Evolutionary conservation across 495 filamentous ascomycete species (phyloP).

Genomic region (Podospora comata): DNA sequence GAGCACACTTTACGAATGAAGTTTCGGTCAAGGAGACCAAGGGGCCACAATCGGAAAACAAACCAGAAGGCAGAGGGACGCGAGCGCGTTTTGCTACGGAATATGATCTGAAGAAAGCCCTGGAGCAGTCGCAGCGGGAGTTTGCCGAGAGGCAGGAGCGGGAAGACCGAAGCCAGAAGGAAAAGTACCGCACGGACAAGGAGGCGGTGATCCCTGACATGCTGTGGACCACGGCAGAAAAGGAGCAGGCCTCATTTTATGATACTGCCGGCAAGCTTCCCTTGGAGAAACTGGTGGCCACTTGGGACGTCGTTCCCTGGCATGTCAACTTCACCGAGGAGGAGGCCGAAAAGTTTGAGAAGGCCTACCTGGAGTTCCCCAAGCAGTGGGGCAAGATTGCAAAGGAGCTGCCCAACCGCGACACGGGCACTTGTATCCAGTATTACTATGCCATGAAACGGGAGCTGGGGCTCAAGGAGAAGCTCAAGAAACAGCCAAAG

Average conservation of each 20-base stretch:
- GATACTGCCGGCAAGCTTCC: constrained; percentile 72
- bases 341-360: constrained; percentile 74
- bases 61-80: constrained; percentile 54
- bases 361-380: constrained; percentile 72
- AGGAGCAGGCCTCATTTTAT: constrained; percentile 55
- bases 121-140: constrained; percentile 73
- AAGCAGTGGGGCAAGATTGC: constrained; percentile 95
- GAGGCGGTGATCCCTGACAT: constrained; percentile 84
- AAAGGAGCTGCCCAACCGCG: constrained; percentile 63
- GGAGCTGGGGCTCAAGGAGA: constrained; percentile 80
- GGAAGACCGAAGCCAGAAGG: constrained; percentile 63
- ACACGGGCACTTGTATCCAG: constrained; percentile 82
- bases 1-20: constrained; percentile 39
- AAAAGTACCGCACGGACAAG: constrained; percentile 71
- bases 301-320: constrained; percentile 71
- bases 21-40: constrained; percentile 27
- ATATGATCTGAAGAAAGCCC: constrained; percentile 69
- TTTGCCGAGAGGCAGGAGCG: constrained; percentile 71
- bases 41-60: constrained; percentile 48
- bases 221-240: constrained; percentile 53
- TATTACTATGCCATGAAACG: constrained; percentile 97
- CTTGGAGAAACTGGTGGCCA: constrained; percentile 60
- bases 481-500: constrained; percentile 68
- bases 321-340: constrained; percentile 79
- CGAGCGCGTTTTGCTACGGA: constrained; percentile 60